These are phyloP conservation scores for Trametes maxima DNA, from an alignment of 768 basidiomycete species.

Conservation along the genomic window DNA sequence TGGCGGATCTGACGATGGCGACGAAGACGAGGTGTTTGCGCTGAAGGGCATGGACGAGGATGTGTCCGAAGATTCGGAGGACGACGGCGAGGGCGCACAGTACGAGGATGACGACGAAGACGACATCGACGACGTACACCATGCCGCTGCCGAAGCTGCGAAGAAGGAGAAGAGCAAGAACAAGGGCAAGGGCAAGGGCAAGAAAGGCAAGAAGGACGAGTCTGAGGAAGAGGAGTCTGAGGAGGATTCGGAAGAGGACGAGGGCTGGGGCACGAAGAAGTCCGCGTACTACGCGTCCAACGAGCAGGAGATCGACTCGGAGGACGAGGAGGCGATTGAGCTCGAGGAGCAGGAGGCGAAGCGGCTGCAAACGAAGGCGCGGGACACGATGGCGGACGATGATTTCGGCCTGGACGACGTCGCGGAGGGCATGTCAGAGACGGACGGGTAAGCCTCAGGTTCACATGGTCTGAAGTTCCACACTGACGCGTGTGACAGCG, in stretches of 20 bases:
- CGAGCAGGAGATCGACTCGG: conserved; percentile 76
- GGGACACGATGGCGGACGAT: conserved; percentile 69
- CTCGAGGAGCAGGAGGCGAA: conserved; percentile 88
- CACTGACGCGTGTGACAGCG: conserved; percentile 28
- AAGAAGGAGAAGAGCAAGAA: conserved; percentile 23
- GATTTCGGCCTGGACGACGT: conserved; percentile 84
- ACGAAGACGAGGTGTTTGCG: conserved; percentile 84
- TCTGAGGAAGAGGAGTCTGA: conserved; percentile 1
- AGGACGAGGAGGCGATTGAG: conserved; percentile 87
- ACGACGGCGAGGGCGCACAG: conserved; percentile 41
- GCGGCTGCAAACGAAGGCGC: conserved; percentile 73
- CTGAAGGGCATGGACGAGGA: conserved; percentile 56
- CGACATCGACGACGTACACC: conserved; percentile 32
- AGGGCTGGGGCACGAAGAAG: conserved; percentile 82
- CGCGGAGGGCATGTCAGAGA: conserved; percentile 40
- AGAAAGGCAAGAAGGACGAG: conserved; percentile 23
- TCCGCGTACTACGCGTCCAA: conserved; percentile 87
- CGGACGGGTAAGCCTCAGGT: conserved; percentile 32
- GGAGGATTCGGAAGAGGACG: conserved; percentile 45
- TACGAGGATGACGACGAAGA: conserved; percentile 40
- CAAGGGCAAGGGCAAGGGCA: conserved; percentile 30
- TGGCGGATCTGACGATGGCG: conserved; percentile 53
- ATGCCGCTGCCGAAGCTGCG: conserved; percentile 27
- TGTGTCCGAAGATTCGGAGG: conserved; percentile 42
- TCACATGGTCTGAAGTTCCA: neutral